phyloP scores from a whole-genome alignment of 345 rosid genomes.

The Melastoma malabathricum region DNA sequence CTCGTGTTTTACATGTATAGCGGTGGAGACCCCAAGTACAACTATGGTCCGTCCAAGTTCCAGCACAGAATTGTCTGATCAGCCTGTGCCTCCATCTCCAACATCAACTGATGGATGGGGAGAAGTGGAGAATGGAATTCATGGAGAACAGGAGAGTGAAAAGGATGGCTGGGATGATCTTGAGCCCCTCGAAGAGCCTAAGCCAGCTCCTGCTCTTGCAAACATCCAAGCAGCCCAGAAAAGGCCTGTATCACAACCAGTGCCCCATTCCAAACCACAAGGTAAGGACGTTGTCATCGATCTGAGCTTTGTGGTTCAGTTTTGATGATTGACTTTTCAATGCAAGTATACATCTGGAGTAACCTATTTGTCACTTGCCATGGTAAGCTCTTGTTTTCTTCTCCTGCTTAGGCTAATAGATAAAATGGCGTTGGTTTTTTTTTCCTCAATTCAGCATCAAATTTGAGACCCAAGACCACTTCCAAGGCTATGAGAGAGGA shows the following conservation, averaged over 20 bases:
- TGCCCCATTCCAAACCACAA: slow-evolving; percentile 49
- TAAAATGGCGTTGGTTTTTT: not conserved
- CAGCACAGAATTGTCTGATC: slow-evolving; percentile 59
- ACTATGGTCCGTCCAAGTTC: slow-evolving; percentile 43
- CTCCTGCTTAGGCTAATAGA: not conserved
- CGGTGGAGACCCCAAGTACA: slow-evolving; percentile 35
- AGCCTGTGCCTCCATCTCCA: slow-evolving; percentile 63
- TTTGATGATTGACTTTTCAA: no score
- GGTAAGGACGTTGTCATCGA: slow-evolving; percentile 24
- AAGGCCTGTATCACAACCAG: slow-evolving; percentile 50
- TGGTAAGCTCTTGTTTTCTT: no score
- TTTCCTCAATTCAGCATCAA: slow-evolving; percentile 29
- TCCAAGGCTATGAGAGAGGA: slow-evolving; percentile 36
- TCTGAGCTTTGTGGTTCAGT: no score
- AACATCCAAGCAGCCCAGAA: slow-evolving; percentile 92
- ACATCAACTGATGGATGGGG: slow-evolving; percentile 99
- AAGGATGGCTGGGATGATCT: slow-evolving; percentile 98
- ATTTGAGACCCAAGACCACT: slow-evolving; percentile 38
- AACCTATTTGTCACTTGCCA: no score
- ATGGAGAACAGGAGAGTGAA: slow-evolving; percentile 59
- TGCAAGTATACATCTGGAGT: no score
- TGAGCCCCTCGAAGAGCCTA: slow-evolving; percentile 82
- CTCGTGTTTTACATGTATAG: slow-evolving; percentile 12
- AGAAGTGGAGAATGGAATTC: slow-evolving; percentile 72
- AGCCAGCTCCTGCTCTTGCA: slow-evolving; percentile 64